phyloP scores from a whole-genome alignment of 345 rosid genomes.

The Citrus reticulata region DNA sequence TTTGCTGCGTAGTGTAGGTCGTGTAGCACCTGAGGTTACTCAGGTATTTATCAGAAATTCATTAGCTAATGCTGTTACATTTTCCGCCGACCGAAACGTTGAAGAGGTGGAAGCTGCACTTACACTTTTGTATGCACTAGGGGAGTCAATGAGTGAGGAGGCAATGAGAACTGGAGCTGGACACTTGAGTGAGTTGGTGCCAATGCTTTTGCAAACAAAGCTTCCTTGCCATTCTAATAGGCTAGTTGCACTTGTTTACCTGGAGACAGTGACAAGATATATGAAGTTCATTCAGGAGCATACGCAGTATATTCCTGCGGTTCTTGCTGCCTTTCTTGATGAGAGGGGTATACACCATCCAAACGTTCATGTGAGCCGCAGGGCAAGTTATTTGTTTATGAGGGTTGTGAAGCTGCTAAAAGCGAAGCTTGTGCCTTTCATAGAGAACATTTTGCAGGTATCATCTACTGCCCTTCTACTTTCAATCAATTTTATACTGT shows the following conservation, averaged over 20 bases:
- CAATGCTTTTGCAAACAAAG: conserved; percentile 65
- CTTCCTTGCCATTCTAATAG: conserved; percentile 89
- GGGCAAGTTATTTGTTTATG: conserved; percentile 93
- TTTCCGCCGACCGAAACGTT: conserved; percentile 58
- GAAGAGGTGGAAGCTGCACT: conserved; percentile 98
- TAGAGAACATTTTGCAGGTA: conserved; percentile 88
- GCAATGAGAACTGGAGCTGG: conserved; percentile 67
- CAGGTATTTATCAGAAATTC: conserved; percentile 74
- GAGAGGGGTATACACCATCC: conserved; percentile 94
- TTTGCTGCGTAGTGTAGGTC: conserved; percentile 71
- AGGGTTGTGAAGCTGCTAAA: conserved; percentile 79
- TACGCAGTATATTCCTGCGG: conserved; percentile 57
- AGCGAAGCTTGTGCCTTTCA: conserved; percentile 82
- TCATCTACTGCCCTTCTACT: neutral
- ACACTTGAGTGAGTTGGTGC: conserved; percentile 63
- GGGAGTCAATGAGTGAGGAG: conserved; percentile 84
- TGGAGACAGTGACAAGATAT: conserved; percentile 81
- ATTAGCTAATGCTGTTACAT: conserved; percentile 55
- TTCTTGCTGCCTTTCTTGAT: conserved; percentile 85
- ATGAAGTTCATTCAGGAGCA: conserved; percentile 81
- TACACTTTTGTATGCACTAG: conserved; percentile 83
- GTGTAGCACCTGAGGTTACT: conserved; percentile 83
- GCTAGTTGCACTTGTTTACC: conserved; percentile 77
- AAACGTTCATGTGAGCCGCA: conserved; percentile 68
- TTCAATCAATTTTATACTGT: neutral